phyloP scores from a whole-genome alignment of 768 basidiomycete genomes.

The Collybia nuda region DNA sequence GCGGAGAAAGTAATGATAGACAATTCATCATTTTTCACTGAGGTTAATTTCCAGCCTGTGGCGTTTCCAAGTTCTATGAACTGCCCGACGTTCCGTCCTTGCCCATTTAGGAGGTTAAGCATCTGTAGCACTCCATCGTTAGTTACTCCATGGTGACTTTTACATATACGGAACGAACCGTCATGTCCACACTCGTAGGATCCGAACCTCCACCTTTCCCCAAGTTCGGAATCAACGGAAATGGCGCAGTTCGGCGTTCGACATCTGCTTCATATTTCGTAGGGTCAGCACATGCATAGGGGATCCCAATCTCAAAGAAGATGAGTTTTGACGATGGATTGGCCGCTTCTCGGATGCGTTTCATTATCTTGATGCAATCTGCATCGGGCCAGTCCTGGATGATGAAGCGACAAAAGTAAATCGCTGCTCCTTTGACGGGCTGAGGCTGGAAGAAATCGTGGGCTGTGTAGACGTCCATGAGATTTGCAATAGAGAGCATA shows the following conservation, averaged over 20 bases:
- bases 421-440: slow-evolving; percentile 21
- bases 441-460: slow-evolving; percentile 33
- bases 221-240: slow-evolving; percentile 24
- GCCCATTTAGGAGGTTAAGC: slow-evolving; percentile 23
- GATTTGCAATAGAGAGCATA: too few species aligned
- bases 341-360: slow-evolving; percentile 21
- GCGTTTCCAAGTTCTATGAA: slow-evolving; percentile 18
- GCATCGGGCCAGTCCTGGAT: slow-evolving; percentile 30
- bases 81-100: slow-evolving; percentile 26
- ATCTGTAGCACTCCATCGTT: slow-evolving; percentile 17
- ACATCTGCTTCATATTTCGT: slow-evolving; percentile 1
- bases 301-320: slow-evolving; percentile 20
- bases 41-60: slow-evolving; percentile 27
- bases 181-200: slow-evolving; percentile 19
- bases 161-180: slow-evolving; percentile 18
- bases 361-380: slow-evolving; percentile 23
- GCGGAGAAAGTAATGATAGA: slow-evolving; percentile 7
- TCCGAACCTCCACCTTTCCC: slow-evolving; percentile 16
- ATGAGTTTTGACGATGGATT: slow-evolving; percentile 19
- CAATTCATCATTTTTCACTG: slow-evolving; percentile 4
- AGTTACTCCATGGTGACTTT: not conserved
- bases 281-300: slow-evolving; percentile 14
- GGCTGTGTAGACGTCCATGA: too few species aligned
- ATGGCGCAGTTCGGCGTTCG: slow-evolving; percentile 12
- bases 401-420: slow-evolving; percentile 27